Base-by-base conservation (phyloP, 148 eudicot species). In the Spergularia bocconei region DNA sequence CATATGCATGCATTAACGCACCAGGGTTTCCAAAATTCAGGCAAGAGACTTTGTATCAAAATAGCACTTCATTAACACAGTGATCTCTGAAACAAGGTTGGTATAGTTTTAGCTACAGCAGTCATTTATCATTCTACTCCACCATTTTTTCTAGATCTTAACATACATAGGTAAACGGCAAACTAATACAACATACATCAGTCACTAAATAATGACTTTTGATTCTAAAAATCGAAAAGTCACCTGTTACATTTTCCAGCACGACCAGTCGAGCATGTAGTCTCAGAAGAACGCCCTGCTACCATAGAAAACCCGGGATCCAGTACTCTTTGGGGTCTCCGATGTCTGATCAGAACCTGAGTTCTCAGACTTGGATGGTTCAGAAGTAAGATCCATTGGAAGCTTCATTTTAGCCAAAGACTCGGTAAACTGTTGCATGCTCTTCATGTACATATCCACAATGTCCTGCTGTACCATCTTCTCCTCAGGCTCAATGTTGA, bases 361-460 rank as follows among this genome's bases (percentile, higher is more conserved):
- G 71, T 80, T 83, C 48, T 77, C 94, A 13, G 96, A 88, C 76
- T 91, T 89, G 21, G 91, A 29, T 14, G 91, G 80, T 44, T 86
- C 89, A 12, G 82, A 78, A 16, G 5, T 20, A 9, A 84, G 77
- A 66, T 95, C 96, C 91, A 92, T 79, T 0, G 97, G 99, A 63
- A 95, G 99, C 85, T 95, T 95, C 99, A 95, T 92, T 81, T 89
- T 88, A 17, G 96, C 97, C 81, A 92, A 75, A 1, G 99, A 92
- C 56, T 92, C 97, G 0, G 96, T 90, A 67, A 95, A 92, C 75
- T 95, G 96, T 73, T 95, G 97, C 99, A 95, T 95, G 84, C 99
- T 95, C 75, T 92, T 95, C 99, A 95, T 89, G 86, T 95, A 95
- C 96, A 95, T 89, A 69, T 95, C 93, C 72, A 95, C 97, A 70